Base-by-base conservation (phyloP, 2,329 filamentous ascomycete genomes). In the Amauroascus niger region DNA sequence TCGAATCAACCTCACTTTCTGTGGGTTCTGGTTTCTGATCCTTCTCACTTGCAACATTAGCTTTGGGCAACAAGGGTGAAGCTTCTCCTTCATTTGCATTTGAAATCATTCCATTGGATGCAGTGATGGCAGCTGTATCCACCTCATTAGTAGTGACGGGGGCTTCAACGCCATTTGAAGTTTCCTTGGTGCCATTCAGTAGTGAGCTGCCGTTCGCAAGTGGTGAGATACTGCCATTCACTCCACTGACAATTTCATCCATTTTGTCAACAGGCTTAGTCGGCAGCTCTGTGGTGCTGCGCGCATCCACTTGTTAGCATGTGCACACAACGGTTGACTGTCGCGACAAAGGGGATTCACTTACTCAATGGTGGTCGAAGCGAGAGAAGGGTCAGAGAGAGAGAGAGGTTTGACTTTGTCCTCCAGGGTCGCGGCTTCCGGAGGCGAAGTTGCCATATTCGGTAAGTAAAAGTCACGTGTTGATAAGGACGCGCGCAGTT, bases 371-470 rank as follows among this genome's bases (percentile, higher is more conserved):
- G 22, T 20, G 32, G 2, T 24, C 28, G 50, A 13, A 24, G 30
- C 24, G 9, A 33, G 20, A 32, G n/a, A 4, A 14, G 33, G n/a
- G 20, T 53, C 51, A 16, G 33, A 6, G 16, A 48, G 44, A 4
- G 51, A 44, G 13, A 49, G 51, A 43, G 37, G 60, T 61, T 69
- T 67, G 61, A 67, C 66, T 63, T 70, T 71, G 57, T 70, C 67
- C 63, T 70, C 68, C 64, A 67, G 52, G 35, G 64, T 54, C 54
- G 66, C 60, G 61, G 66, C 55, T 65, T 72, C 70, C 49, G 69
- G 69, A 61, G 70, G 70, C 63, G 70, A 69, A 49, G 70, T 72
- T 62, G 69, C 70, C 70, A 72, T 72, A 43, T 41, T 62, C 58
- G 59, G 58, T 55, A 50, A 58, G 57, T 53, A 55, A 57, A 55